Evolutionary conservation across 345 rosid species (phyloP).

Genomic region (Pugionium dolabratum): DNA sequence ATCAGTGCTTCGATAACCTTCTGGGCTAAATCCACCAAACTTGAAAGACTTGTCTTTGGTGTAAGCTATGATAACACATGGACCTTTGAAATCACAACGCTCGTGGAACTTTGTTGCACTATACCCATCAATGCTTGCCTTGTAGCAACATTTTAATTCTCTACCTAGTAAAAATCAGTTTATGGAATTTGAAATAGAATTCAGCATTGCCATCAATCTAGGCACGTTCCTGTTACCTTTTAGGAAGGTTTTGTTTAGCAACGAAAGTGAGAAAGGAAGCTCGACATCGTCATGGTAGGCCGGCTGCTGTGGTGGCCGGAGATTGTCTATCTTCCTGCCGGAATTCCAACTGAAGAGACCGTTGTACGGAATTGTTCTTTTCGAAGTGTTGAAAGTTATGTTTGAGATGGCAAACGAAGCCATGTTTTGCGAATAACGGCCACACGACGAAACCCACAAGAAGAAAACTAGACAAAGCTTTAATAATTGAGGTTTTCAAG

Average conservation of each 20-base stretch:
- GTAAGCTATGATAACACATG: conserved; percentile 81
- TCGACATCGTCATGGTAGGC: not conserved
- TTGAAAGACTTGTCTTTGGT: conserved; percentile 61
- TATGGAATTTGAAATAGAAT: not conserved
- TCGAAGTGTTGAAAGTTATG: not conserved
- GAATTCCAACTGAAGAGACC: not conserved
- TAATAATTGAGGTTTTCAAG: not conserved
- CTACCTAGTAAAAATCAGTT: conserved; percentile 42
- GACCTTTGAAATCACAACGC: conserved; percentile 85
- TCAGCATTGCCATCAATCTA: not conserved
- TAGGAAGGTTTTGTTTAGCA: not conserved
- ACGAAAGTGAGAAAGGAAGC: not conserved
- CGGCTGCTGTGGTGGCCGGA: not conserved
- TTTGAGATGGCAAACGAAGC: not conserved
- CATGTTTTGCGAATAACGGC: not conserved
- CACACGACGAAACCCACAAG: not conserved
- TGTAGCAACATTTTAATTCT: conserved; percentile 79
- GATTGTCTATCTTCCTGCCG: not conserved
- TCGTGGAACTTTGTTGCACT: conserved; percentile 77
- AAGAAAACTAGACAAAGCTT: not conserved
- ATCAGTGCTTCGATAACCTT: conserved; percentile 89
- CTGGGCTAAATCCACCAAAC: conserved; percentile 81
- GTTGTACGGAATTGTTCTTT: not conserved
- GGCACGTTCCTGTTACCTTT: not conserved
- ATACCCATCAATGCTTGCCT: conserved; percentile 73